Evolutionary conservation across 805 yeast species (phyloP).

Genomic region (Isabelozyma rhagii): DNA sequence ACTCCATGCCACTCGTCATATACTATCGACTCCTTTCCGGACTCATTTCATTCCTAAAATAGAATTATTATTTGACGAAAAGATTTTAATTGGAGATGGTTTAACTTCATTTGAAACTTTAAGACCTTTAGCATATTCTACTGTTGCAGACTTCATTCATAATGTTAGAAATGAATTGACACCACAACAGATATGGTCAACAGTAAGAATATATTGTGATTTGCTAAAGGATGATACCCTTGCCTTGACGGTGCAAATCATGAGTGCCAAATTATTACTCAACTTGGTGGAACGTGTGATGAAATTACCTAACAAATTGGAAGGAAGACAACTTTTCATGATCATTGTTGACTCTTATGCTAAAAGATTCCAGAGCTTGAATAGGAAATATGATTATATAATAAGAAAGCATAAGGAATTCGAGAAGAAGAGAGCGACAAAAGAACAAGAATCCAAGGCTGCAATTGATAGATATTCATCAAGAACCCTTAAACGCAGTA

Average conservation of each 20-base stretch:
- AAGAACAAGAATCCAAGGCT: conserved; percentile 40
- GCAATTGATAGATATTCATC: conserved; percentile 39
- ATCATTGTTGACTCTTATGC: conserved; percentile 85
- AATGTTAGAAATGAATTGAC: conserved; percentile 82
- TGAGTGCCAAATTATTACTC: conserved; percentile 88
- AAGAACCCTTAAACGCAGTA: conserved; percentile 1
- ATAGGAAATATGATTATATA: conserved; percentile 66
- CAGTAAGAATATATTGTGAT: conserved; percentile 77
- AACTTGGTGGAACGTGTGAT: conserved; percentile 87
- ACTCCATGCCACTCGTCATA: conserved; percentile 90
- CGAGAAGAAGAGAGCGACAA: conserved; percentile 38
- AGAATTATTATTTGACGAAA: conserved; percentile 80
- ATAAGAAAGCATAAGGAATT: conserved; percentile 58
- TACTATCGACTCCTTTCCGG: conserved; percentile 86
- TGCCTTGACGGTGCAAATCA: conserved; percentile 87
- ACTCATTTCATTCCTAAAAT: conserved; percentile 79
- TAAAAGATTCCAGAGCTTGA: conserved; percentile 72
- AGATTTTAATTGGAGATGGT: conserved; percentile 87
- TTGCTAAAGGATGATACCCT: conserved; percentile 77
- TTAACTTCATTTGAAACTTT: conserved; percentile 86
- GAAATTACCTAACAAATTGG: conserved; percentile 76
- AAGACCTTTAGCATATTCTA: conserved; percentile 89
- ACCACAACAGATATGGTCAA: conserved; percentile 80
- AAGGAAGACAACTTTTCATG: conserved; percentile 80
- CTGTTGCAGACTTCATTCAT: conserved; percentile 94